Percentiles rank a stretch among this genome's conserved stretches.
Conservation (phyloP, 2,329 filamentous ascomycete species). For the Cytospora piceicola region DNA sequence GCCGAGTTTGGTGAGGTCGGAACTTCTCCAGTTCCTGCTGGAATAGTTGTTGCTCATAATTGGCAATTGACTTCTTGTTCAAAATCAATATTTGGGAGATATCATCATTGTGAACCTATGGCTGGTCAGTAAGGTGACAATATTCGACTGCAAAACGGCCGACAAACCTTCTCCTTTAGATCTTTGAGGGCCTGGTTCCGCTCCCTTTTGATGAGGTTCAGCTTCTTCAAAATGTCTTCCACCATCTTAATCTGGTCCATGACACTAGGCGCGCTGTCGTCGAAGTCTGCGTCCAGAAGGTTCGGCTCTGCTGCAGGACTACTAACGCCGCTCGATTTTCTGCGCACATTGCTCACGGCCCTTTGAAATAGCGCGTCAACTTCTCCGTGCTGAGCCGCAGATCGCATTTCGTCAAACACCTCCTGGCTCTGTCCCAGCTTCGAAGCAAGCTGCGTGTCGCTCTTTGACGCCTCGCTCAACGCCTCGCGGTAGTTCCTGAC, state of each 20-base stretch:
- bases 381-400: conserved; percentile 83
- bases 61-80: conserved; percentile 95
- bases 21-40: conserved; percentile 98
- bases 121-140: conserved; percentile 32
- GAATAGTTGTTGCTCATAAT: conserved; percentile 90
- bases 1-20: conserved; percentile 84
- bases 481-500: conserved; percentile 87
- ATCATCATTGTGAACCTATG: conserved; percentile 89
- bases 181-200: conserved; percentile 92
- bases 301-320: conserved; percentile 68
- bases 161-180: conserved; percentile 88
- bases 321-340: conserved; percentile 62
- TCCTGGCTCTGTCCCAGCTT: conserved; percentile 84
- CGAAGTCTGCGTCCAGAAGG: conserved; percentile 89
- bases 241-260: conserved; percentile 87
- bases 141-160: neutral
- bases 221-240: conserved; percentile 86
- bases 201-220: conserved; percentile 91
- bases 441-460: conserved; percentile 79
- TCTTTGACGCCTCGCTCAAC: conserved; percentile 84
- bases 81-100: conserved; percentile 96
- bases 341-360: conserved; percentile 78
- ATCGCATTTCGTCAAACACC: conserved; percentile 95
- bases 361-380: conserved; percentile 87
- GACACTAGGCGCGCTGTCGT: conserved; percentile 77